Base-by-base conservation (phyloP, 768 basidiomycete species). In the Suillus fuscotomentosus region DNA sequence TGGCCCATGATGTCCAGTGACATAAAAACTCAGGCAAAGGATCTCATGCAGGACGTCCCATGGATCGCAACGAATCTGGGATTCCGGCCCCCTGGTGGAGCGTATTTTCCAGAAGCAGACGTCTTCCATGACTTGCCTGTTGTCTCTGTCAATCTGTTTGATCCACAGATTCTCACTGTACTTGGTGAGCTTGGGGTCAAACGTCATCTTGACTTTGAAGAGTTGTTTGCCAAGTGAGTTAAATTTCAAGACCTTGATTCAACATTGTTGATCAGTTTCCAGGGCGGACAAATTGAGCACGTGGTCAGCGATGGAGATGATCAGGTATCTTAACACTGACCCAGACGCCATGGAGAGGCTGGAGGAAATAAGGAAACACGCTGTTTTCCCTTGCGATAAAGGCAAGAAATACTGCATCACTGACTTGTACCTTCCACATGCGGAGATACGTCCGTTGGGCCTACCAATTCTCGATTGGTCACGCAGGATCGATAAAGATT, bases 91-190 rank as follows among this genome's bases (percentile, higher is more conserved):
- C 92, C 96, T 0, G 72, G 75, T 4, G 86, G 95, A 60, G 79
- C 89, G 4, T 97, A 96, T 77, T 95, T 97, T 71, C 78, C 88
- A 11, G 92, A 86, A 65, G 95, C 89, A n/a, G 86, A 92, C 68
- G 80, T 98, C n/a, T 97, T 98, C 74, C 84, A 84, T 31, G 95
- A 97, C 73, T 79, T 95, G 20, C 88, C 94, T 3, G 85, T 92
- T 48, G 86, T 93, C 10, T 82, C 77, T 0, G 75, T 95, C 31
- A 42, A 17, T 6, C 15, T 85, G 84, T 3, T 71, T 76, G 3
- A 63, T 73, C 0, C 78, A 92, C 66, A 92, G 2, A 69, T 90
- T 60, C 88, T 91, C 73, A 86, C 83, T 68, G 76, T 89, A 10
- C 71, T 89, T 5, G 76, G 83, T 57, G 82, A 82, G 2, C 75